These are phyloP conservation scores for Pseudonitzschia delicatissima DNA, from an alignment of 108 stramenopile genomes.

Conservation along the genomic window DNA sequence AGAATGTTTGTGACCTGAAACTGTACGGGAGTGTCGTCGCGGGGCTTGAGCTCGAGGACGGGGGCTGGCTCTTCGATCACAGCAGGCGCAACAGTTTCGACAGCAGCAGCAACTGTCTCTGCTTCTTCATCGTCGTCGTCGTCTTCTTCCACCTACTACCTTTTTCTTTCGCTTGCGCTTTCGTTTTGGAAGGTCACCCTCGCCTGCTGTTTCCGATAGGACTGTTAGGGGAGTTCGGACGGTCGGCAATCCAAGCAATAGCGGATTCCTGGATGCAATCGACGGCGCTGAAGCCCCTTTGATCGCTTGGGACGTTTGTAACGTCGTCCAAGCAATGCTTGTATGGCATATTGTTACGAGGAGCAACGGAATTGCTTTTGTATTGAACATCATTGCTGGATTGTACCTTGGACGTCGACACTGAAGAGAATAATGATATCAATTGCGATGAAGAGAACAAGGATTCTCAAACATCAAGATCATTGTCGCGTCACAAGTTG, in stretches of 20 bases:
- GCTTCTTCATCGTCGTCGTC: neutral
- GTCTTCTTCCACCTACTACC: conserved; percentile 12
- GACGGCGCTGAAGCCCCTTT: neutral
- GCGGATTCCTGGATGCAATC: neutral
- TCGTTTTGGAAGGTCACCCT: conserved; percentile 21
- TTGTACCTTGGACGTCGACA: too few relatives aligned
- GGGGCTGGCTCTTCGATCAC: neutral
- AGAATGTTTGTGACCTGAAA: conserved; percentile 54
- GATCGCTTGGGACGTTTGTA: neutral
- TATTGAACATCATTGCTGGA: neutral
- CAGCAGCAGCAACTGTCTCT: neutral
- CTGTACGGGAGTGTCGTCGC: conserved; percentile 45
- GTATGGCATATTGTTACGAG: neutral
- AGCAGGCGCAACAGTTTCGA: neutral
- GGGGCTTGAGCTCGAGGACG: conserved; percentile 15
- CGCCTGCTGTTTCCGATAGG: neutral
- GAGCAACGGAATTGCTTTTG: neutral
- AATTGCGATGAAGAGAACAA: too few relatives aligned
- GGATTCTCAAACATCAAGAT: too few relatives aligned
- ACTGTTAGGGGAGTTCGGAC: neutral
- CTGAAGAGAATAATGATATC: too few relatives aligned
- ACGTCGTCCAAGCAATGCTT: neutral
- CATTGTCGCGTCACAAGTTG: too few relatives aligned
- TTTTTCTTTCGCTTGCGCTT: conserved; percentile 50
- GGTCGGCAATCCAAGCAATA: neutral